These are phyloP conservation scores for Inga laurina DNA, from an alignment of 306 rosid species.

Conservation along the genomic window DNA sequence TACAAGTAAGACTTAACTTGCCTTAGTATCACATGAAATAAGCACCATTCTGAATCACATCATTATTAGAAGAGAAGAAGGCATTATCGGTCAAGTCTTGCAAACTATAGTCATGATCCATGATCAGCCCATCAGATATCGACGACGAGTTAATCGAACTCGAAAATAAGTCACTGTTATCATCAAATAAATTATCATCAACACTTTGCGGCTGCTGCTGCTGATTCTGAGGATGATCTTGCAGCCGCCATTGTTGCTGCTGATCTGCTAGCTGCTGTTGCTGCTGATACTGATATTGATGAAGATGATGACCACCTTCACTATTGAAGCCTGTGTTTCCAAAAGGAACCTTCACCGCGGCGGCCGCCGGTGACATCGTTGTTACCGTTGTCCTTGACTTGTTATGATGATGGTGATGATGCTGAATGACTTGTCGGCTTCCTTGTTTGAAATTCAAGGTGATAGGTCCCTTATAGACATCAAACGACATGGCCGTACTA, in stretches of 20 bases:
- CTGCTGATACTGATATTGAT: neutral
- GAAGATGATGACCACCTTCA: neutral
- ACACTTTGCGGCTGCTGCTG: neutral
- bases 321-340: neutral
- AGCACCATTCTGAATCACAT: neutral
- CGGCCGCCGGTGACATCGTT: neutral
- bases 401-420: neutral
- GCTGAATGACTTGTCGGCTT: neutral
- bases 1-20: neutral
- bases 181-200: neutral
- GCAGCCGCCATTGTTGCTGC: neutral
- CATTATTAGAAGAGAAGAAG: neutral
- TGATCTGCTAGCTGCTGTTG: neutral
- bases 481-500: slow-evolving; percentile 32
- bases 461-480: slow-evolving; percentile 61
- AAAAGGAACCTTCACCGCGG: neutral
- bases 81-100: neutral
- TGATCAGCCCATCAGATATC: neutral
- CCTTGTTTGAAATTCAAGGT: slow-evolving; percentile 52
- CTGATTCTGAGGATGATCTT: neutral
- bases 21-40: neutral
- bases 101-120: slow-evolving; percentile 1
- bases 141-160: neutral
- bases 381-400: neutral
- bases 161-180: neutral